A percentile compares a stretch with the other conserved stretches of the same genome.
Conservation (phyloP, 352 stramenopile genomes). For the Nothophytophthora sp. region DNA sequence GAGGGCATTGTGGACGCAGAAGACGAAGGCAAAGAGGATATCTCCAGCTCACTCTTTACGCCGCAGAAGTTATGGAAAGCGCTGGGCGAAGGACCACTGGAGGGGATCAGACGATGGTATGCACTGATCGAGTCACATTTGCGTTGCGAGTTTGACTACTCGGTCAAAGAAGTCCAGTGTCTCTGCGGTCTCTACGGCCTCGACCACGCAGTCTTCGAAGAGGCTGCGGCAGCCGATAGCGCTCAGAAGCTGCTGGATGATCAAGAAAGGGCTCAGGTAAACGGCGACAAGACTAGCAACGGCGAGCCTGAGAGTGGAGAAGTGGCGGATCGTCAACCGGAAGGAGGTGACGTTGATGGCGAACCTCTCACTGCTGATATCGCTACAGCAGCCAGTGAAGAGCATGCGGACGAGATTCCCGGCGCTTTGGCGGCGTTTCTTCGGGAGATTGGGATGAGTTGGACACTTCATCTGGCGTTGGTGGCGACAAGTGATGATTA, state of each 20-base stretch:
- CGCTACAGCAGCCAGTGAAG: not conserved
- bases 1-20: slow-evolving; percentile 14
- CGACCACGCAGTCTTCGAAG: slow-evolving; percentile 45
- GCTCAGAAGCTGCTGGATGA: slow-evolving; percentile 9
- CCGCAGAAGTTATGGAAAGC: slow-evolving; percentile 79
- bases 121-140: slow-evolving; percentile 83
- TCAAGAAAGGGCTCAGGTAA: slow-evolving; percentile 3
- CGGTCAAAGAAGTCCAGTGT: slow-evolving; percentile 67
- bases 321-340: slow-evolving; percentile 2
- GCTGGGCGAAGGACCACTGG: slow-evolving; percentile 57
- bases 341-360: not conserved
- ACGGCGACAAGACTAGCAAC: slow-evolving; percentile 2
- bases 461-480: slow-evolving; percentile 44
- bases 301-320: not conserved
- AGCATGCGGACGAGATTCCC: slow-evolving; percentile 2
- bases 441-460: slow-evolving; percentile 47
- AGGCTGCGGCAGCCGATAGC: slow-evolving; percentile 15
- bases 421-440: slow-evolving; percentile 40
- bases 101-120: slow-evolving; percentile 77
- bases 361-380: not conserved
- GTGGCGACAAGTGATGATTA: slow-evolving; percentile 71
- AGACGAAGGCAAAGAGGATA: slow-evolving; percentile 46
- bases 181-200: slow-evolving; percentile 76
- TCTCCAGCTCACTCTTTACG: slow-evolving; percentile 78
- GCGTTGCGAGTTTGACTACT: slow-evolving; percentile 80